Evolutionary conservation across 495 filamentous ascomycete species (phyloP).

Genomic region (Ascobolus immersus): DNA sequence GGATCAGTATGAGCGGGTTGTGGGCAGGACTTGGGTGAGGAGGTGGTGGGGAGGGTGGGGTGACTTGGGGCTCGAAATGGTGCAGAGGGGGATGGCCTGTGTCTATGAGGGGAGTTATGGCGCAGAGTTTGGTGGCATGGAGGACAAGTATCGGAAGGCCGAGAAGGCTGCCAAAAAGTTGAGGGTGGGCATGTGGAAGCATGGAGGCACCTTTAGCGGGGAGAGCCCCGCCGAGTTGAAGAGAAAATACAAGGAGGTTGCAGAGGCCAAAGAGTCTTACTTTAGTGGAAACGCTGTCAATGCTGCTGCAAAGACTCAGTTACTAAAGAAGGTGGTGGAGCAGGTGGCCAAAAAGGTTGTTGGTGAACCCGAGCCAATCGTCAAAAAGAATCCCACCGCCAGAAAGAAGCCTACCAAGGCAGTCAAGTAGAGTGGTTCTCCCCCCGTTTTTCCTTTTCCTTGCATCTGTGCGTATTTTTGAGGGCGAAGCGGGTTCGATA

Average conservation of each 20-base stretch:
- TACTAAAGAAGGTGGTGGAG: no score
- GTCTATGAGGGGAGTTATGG: slow-evolving; percentile 45
- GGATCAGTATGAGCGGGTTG: slow-evolving; percentile 80
- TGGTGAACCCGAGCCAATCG: no score
- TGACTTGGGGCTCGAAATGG: slow-evolving; percentile 77
- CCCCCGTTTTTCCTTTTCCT: no score
- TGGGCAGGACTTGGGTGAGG: slow-evolving; percentile 61
- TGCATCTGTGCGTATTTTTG: no score
- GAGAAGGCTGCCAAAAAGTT: slow-evolving; percentile 44
- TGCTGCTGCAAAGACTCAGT: no score
- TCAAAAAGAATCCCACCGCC: no score
- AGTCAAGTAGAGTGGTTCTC: no score
- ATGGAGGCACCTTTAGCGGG: slow-evolving; percentile 26
- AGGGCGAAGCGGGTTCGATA: no score
- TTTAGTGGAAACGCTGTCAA: no score
- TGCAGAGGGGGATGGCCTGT: slow-evolving; percentile 56
- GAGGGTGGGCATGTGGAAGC: slow-evolving; percentile 53
- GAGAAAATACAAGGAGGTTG: slow-evolving; percentile 51
- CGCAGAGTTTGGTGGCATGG: slow-evolving; percentile 51
- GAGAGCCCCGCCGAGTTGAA: slow-evolving; percentile 74
- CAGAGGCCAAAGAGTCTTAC: no score
- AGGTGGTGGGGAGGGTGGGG: slow-evolving; percentile 29
- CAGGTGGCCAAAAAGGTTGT: no score
- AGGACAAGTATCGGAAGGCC: slow-evolving; percentile 38
- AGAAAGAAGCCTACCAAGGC: no score